These are phyloP conservation scores for Glarea lozoyensis DNA, from an alignment of 495 filamentous ascomycete species.

Conservation along the genomic window DNA sequence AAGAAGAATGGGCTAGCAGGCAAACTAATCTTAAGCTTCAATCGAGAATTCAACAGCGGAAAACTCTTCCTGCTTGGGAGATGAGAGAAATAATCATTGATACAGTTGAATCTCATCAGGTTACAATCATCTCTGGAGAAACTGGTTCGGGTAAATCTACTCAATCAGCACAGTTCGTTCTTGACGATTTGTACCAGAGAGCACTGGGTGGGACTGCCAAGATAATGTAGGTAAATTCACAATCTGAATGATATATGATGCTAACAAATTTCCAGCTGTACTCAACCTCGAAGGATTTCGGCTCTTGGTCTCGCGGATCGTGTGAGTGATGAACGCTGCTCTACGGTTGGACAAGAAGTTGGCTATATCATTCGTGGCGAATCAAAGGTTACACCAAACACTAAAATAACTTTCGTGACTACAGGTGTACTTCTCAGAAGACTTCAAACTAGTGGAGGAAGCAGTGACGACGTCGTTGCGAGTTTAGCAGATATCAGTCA, in stretches of 20 bases:
- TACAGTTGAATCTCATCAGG: slow-evolving; percentile 65
- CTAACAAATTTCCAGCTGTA: slow-evolving; percentile 41
- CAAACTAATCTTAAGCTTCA: slow-evolving; percentile 48
- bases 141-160: slow-evolving; percentile 97
- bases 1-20: slow-evolving; percentile 35
- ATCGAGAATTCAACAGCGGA: slow-evolving; percentile 59
- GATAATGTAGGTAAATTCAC: slow-evolving; percentile 45
- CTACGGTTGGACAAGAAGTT: slow-evolving; percentile 74
- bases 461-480: slow-evolving; percentile 64
- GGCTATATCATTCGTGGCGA: slow-evolving; percentile 95
- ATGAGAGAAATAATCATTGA: slow-evolving; percentile 65
- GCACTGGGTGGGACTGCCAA: slow-evolving; percentile 71
- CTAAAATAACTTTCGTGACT: slow-evolving; percentile 91
- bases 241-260: neutral
- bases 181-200: slow-evolving; percentile 80
- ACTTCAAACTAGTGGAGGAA: slow-evolving; percentile 77
- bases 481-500: slow-evolving; percentile 86
- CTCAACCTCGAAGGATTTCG: slow-evolving; percentile 90
- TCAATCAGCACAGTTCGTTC: slow-evolving; percentile 89
- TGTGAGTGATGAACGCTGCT: slow-evolving; percentile 85
- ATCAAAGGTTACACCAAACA: slow-evolving; percentile 53
- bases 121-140: slow-evolving; percentile 93
- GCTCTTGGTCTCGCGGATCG: slow-evolving; percentile 89
- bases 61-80: slow-evolving; percentile 80
- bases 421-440: slow-evolving; percentile 90